A percentile compares a stretch with the other conserved stretches of the same genome.
phyloP scores from a whole-genome alignment of 148 eudicot species.

The Hydrangea macrophylla region DNA sequence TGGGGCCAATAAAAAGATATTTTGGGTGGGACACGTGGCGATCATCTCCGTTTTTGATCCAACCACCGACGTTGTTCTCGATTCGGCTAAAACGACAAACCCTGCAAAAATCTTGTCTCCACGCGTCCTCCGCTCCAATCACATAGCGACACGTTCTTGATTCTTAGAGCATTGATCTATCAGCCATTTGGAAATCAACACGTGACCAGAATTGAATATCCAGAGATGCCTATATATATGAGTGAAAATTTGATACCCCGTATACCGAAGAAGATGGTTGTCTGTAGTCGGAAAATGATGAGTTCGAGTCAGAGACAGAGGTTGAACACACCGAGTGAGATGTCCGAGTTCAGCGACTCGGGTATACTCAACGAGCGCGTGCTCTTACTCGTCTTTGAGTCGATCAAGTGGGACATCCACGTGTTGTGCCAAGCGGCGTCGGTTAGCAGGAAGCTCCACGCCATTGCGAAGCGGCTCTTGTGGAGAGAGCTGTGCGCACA shows the following conservation, averaged over 20 bases:
- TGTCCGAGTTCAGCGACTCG: slow-evolving; percentile 24
- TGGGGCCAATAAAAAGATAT: neutral
- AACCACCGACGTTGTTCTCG: neutral
- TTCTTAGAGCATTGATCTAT: neutral
- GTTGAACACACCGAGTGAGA: slow-evolving; percentile 13
- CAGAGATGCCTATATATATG: neutral
- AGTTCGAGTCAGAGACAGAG: slow-evolving; percentile 14
- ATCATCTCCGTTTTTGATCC: too few relatives aligned
- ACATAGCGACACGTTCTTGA: neutral
- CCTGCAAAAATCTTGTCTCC: neutral
- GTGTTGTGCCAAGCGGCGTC: slow-evolving; percentile 43
- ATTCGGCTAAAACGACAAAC: neutral
- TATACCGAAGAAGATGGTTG: neutral
- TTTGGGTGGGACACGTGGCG: slow-evolving; percentile 13
- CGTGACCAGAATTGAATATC: neutral
- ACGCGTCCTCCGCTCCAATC: slow-evolving; percentile 1
- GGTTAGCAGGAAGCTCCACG: slow-evolving; percentile 54
- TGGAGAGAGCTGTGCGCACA: slow-evolving; percentile 62
- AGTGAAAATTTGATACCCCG: neutral
- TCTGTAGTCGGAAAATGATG: neutral
- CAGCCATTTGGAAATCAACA: neutral
- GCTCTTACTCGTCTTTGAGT: slow-evolving; percentile 48
- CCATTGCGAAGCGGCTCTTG: slow-evolving; percentile 53
- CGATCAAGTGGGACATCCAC: slow-evolving; percentile 63
- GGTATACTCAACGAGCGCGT: slow-evolving; percentile 57